Evolutionary conservation across 495 filamentous ascomycete species (phyloP), one percentile per base, ranked within the genome.

Genomic region (Hypoxylon rickii): DNA sequence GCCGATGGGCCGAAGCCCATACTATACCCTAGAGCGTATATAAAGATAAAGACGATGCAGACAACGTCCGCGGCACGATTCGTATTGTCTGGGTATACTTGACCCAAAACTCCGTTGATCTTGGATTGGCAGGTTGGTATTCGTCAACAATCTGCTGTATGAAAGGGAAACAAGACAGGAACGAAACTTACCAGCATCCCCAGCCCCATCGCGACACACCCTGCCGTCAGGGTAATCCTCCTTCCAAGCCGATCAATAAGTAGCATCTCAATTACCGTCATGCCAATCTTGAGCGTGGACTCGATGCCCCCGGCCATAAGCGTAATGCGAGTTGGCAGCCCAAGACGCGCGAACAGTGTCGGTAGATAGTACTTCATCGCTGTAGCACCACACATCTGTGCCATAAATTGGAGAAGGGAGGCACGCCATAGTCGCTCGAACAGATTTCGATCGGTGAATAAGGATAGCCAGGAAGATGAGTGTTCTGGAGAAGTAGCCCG

Each of bases 351-450:
- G 41, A 82, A 79, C 5, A 81, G 73, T 0, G 68, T 68, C 0
- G 79, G 79, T 0, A 82, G 67, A 36, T 81, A 82, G 43, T 81
- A 82, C 44, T 81, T 81, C 78, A 82, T 81, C 0, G 76, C 76
- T 0, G 76, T 77, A 11, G 76, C 76, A n/a, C 79, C 79, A 37
- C 73, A 79, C 76, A 69, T 69, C 51, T 81, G 79, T 0, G 76
- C 76, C 74, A 81, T 76, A 54, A 82, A 82, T 50, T 80, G 78
- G 5, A 82, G 61, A 0, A 81, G 58, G 0, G 75, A 68, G 1
- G 77, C 73, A 1, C 78, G 63, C 76, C 76, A 79, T 11, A 79
- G 59, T 26, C 76, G 63, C 3, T 70, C 66, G 42, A 73, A 76
- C 1, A 77, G 57, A 12, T 60, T 69, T 8, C 59, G 58, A 19